phyloP scores from a whole-genome alignment of 1,284 basidiomycete genomes.

The Coniferiporia sulphurascens region DNA sequence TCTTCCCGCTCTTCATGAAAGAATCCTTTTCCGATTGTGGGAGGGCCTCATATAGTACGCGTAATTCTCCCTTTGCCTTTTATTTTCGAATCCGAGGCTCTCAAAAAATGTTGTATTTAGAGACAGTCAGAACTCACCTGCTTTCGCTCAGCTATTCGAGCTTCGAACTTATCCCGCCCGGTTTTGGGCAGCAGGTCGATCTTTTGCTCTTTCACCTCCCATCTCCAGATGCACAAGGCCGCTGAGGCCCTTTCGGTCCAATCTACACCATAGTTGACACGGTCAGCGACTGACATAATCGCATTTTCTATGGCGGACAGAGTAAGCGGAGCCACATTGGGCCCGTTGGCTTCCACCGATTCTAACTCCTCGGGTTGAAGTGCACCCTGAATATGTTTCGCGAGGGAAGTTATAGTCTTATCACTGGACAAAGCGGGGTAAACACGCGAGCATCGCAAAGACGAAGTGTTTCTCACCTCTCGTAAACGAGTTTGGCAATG shows the following conservation, averaged over 20 bases:
- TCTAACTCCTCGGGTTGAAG: slow-evolving; percentile 58
- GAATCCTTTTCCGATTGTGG: slow-evolving; percentile 49
- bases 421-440: slow-evolving; percentile 43
- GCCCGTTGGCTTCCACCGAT: slow-evolving; percentile 21
- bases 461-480: slow-evolving; percentile 50
- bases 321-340: slow-evolving; percentile 33
- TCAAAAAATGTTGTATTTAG: background rate
- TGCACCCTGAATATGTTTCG: slow-evolving; percentile 60
- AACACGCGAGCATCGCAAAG: slow-evolving; percentile 15
- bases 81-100: slow-evolving; percentile 4
- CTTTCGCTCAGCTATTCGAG: slow-evolving; percentile 59
- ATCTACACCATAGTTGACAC: slow-evolving; percentile 75
- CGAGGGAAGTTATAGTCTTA: slow-evolving; percentile 54
- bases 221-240: slow-evolving; percentile 75
- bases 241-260: slow-evolving; percentile 47
- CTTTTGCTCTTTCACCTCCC: slow-evolving; percentile 68
- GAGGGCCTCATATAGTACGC: slow-evolving; percentile 47
- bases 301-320: slow-evolving; percentile 51
- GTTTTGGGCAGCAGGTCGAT: slow-evolving; percentile 67
- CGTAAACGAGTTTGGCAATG: slow-evolving; percentile 75
- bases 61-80: slow-evolving; percentile 60
- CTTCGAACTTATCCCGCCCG: slow-evolving; percentile 57
- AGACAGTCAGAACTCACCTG: slow-evolving; percentile 41
- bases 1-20: slow-evolving; percentile 49
- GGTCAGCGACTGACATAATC: slow-evolving; percentile 53